Evolutionary conservation across 768 basidiomycete genomes (phyloP), one percentile per base, ranked within the genome.

Genomic region (Suillus spraguei): DNA sequence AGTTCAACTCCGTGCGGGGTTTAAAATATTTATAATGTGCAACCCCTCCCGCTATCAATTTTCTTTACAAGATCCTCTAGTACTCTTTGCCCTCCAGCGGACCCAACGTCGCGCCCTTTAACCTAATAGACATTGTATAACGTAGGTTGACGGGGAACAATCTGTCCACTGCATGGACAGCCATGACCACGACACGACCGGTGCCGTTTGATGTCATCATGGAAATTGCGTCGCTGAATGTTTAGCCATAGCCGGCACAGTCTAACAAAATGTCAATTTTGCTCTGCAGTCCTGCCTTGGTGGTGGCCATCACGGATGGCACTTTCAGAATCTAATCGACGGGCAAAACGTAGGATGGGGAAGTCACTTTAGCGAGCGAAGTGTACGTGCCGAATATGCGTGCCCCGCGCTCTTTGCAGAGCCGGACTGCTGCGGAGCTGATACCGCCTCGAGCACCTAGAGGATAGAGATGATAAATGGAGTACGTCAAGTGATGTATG

Each of bases 361-460:
- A 68, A 0, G 53, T 60, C 11, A 41, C 70, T 10, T 67, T 69
- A 1, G 66, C 65, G 44, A 77, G 69, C 7, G 75, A 77, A 32
- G 71, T 74, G 35, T 76, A 77, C 13, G 75, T 77, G 11, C 75
- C 75, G 20, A 77, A 76, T n/a, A 76, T 58, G 17, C 66, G 72
- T 5, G 75, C 75, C 5, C 76, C 76, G 16, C 70, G 64, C 32
- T 72, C 73, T 3, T 67, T 66, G 63, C 76, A 73, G 2, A 77
- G 62, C 61, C 76, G 75, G 28, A 71, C 71, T 6, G 75, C 72
- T 24, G 74, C 75, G n/a, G 75, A 73, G 13, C 76, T 76, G 22
- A 76, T 78, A 14, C 73, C 76, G 33, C 75, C 76, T 10, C 75
- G 69, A 20, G 76, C 75, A 28, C 75, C 75, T 76, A 63, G n/a